phyloP scores from a whole-genome alignment of 768 basidiomycete species.

The Leccinum disarticulatum region DNA sequence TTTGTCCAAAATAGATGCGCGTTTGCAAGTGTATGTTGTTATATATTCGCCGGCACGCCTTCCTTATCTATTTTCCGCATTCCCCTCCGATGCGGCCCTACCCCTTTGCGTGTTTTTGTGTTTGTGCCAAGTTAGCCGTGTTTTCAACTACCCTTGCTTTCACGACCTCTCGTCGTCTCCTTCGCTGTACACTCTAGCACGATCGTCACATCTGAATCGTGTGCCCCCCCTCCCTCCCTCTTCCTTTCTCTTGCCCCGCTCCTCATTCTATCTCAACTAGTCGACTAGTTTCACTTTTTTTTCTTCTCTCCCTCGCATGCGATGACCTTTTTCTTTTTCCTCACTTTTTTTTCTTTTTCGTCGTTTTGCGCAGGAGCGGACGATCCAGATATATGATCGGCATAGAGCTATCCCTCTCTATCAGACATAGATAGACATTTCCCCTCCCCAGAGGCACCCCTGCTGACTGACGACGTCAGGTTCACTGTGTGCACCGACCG shows the following conservation, averaged over 20 bases:
- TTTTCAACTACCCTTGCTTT: neutral
- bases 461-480: neutral
- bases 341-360: neutral
- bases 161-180: neutral
- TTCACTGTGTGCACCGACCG: neutral
- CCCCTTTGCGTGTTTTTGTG: conserved; percentile 5
- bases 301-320: conserved; percentile 1
- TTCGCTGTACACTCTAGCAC: conserved; percentile 23
- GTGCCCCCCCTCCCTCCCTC: neutral
- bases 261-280: neutral
- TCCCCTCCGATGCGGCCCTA: neutral
- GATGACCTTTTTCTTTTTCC: conserved; percentile 3
- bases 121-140: neutral
- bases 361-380: conserved; percentile 12
- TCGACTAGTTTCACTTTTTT: neutral
- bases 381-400: conserved; percentile 10
- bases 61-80: neutral
- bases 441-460: neutral
- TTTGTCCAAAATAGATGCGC: conserved; percentile 22
- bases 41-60: neutral
- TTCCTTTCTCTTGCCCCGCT: neutral
- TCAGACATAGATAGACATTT: conserved; percentile 9
- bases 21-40: conserved; percentile 7
- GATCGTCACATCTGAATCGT: conserved; percentile 1
- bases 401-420: conserved; percentile 16